These are phyloP conservation scores for Mycena galericulata DNA, from an alignment of 768 basidiomycete genomes.

Conservation along the genomic window DNA sequence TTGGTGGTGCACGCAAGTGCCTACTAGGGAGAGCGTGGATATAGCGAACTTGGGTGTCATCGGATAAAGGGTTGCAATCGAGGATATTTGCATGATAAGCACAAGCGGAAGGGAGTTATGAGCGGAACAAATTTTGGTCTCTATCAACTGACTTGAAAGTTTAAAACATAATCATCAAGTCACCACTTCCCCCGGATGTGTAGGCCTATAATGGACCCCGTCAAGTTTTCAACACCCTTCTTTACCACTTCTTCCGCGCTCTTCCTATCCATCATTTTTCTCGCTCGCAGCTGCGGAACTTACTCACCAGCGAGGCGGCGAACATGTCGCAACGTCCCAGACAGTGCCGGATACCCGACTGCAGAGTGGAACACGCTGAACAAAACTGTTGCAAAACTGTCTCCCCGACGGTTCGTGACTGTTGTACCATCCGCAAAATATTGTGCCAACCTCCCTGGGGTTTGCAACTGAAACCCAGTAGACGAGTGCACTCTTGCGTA, in stretches of 20 bases:
- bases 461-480: conserved; percentile 31
- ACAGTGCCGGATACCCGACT: conserved; percentile 23
- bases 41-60: conserved; percentile 39
- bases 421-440: conserved; percentile 30
- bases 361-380: conserved; percentile 24
- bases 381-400: conserved; percentile 22
- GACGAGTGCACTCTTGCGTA: conserved; percentile 28
- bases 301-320: background rate
- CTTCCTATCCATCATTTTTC: no score
- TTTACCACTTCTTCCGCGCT: conserved; percentile 18
- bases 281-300: no score
- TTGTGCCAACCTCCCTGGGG: conserved; percentile 19
- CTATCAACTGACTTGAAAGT: no score
- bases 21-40: conserved; percentile 43
- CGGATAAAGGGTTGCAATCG: background rate
- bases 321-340: conserved; percentile 26
- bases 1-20: conserved; percentile 43
- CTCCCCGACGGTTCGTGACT: conserved; percentile 25
- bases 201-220: no score
- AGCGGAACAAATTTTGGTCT: no score
- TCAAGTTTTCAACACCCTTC: no score
- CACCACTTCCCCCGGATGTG: no score
- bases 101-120: conserved; percentile 1
- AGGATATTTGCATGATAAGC: conserved; percentile 8
- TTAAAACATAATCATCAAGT: no score